A percentile compares a stretch with the other conserved stretches of the same genome.
Evolutionary conservation across 306 rosid genomes (phyloP).

Genomic region (Arachis stenosperma): DNA sequence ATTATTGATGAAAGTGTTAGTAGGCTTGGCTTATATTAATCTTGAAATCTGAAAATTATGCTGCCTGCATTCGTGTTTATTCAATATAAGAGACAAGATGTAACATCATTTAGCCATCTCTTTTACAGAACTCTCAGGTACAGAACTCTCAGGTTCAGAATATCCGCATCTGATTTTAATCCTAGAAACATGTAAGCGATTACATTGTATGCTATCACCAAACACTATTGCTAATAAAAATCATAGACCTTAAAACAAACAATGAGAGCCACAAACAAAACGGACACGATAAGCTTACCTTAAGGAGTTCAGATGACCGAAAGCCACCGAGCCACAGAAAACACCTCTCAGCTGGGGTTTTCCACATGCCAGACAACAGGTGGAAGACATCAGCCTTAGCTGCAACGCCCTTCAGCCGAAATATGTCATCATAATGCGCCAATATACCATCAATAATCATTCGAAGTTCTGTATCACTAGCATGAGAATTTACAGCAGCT

Average conservation of each 20-base stretch:
- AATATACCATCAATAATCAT: slow-evolving; percentile 69
- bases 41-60: too few relatives aligned
- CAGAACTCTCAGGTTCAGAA: too few relatives aligned
- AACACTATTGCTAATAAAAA: slow-evolving; percentile 8
- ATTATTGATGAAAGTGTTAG: too few relatives aligned
- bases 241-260: background rate
- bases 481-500: slow-evolving; percentile 83
- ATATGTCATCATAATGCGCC: slow-evolving; percentile 78
- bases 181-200: background rate
- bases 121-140: too few relatives aligned
- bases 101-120: too few relatives aligned
- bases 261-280: slow-evolving; percentile 12
- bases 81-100: too few relatives aligned
- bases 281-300: slow-evolving; percentile 50
- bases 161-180: background rate
- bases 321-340: slow-evolving; percentile 90
- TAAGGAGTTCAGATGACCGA: slow-evolving; percentile 83
- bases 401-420: slow-evolving; percentile 67
- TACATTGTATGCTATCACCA: background rate
- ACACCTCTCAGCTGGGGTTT: slow-evolving; percentile 89
- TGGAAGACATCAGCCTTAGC: slow-evolving; percentile 88
- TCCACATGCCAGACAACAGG: slow-evolving; percentile 91
- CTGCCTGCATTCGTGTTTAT: too few relatives aligned
- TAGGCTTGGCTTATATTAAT: too few relatives aligned
- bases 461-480: slow-evolving; percentile 83